These are phyloP conservation scores for Dittrichia graveolens DNA, from an alignment of 129 eudicot species.

Conservation along the genomic window DNA sequence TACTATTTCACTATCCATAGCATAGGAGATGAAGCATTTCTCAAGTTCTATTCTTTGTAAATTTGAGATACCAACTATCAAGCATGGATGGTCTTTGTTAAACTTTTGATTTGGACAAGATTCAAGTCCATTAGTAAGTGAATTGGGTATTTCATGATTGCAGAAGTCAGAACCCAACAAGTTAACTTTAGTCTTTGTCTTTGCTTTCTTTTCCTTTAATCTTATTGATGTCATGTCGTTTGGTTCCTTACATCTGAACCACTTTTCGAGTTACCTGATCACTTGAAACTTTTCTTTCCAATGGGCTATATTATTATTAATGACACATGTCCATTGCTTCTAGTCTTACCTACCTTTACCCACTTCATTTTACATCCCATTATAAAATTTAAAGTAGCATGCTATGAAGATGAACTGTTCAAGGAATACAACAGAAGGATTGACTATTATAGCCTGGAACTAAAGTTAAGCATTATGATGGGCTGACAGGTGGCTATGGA, in stretches of 20 bases:
- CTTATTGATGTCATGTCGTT: conserved; percentile 8
- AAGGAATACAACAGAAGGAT: neutral
- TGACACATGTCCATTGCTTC: conserved; percentile 15
- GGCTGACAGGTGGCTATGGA: neutral
- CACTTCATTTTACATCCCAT: neutral
- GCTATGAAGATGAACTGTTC: conserved; percentile 3
- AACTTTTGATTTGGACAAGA: conserved; percentile 1
- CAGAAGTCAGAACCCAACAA: conserved; percentile 9
- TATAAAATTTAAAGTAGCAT: neutral
- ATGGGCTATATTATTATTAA: neutral
- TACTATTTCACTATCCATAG: too few relatives aligned
- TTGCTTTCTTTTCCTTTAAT: conserved; percentile 17
- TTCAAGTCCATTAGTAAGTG: conserved; percentile 22
- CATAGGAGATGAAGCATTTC: too few relatives aligned
- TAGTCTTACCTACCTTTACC: conserved; percentile 19
- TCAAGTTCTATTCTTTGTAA: too few relatives aligned
- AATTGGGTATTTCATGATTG: conserved; percentile 21
- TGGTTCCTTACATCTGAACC: conserved; percentile 17
- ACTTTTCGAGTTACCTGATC: conserved; percentile 20
- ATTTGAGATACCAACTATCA: too few relatives aligned
- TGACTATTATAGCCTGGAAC: neutral
- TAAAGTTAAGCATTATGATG: neutral
- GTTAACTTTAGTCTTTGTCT: conserved; percentile 23
- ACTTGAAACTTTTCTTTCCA: neutral
- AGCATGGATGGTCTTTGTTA: neutral